Evolutionary conservation across 2,329 filamentous ascomycete species (phyloP), one percentile per base, ranked within the genome.

Genomic region (Tolypocladium inflatum): DNA sequence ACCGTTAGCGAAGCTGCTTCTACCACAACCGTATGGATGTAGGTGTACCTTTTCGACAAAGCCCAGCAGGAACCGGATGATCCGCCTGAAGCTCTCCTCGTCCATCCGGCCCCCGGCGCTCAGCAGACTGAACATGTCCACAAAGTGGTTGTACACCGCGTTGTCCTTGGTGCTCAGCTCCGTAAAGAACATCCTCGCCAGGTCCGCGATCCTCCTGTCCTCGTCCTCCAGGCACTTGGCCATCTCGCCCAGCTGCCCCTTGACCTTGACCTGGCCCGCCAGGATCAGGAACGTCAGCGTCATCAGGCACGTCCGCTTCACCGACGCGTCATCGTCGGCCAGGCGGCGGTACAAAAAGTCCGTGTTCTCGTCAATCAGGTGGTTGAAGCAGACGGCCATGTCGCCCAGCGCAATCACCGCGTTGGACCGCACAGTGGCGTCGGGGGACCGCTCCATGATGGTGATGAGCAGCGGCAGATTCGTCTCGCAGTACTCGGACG

Each of bases 371-470:
- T 99, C 95, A 65, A 99, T 97, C 55, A 99, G 83, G 69, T 99
- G 94, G 70, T 99, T 99, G 81, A 99, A 99, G 81, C 92, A 97
- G 26, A 99, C 94, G 0, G 95, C 95, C 94, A 99, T 99, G 70
- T 99, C 94, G 43, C 94, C 94, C 0, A 99, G 84, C 0, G 94
- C 93, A 65, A 99, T 96, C 21, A 99, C 95, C 11, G 95, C 90
- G 69, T 99, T 99, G 66, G 90, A 96, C 55, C 94, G 87, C 43
- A 96, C 93, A 21, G 92, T 96, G 1, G 95, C 89, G 67, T 97
- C 91, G 38, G 90, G 84, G 2, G 91, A 97, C 37, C 91, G 87
- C 75, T 99, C 94, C 79, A 99, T 92, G 67, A 99, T 97, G 19
- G 93, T 97, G 73, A 99, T 96, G 60, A 99, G 86, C 3, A 99